Conservation (phyloP, 495 filamentous ascomycete genomes). For the Daldinia vernicosa region DNA sequence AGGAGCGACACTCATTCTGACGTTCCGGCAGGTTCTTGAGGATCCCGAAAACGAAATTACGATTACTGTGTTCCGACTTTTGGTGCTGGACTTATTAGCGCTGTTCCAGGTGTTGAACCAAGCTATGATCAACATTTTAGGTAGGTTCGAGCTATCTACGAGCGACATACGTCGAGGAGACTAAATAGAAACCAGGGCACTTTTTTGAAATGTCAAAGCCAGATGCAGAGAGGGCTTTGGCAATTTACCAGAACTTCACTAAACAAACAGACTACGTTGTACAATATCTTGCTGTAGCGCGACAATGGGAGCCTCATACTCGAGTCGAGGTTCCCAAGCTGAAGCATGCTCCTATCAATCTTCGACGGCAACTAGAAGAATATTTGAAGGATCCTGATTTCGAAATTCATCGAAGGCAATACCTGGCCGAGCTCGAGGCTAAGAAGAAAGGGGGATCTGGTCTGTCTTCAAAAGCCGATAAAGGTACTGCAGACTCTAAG, state of each 20-base stretch:
- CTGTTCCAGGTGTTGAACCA: conserved; percentile 97
- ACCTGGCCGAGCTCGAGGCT: conserved; percentile 83
- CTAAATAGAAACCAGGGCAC: conserved; percentile 68
- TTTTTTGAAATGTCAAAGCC: conserved; percentile 98
- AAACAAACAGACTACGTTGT: conserved; percentile 94
- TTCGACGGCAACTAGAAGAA: conserved; percentile 89
- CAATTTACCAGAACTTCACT: conserved; percentile 92
- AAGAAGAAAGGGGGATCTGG: conserved; percentile 68
- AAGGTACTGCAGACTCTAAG: conserved; percentile 49
- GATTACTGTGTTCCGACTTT: conserved; percentile 89
- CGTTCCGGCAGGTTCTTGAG: conserved; percentile 71
- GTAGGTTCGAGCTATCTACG: conserved; percentile 58
- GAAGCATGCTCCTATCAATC: conserved; percentile 93
- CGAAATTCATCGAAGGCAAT: conserved; percentile 91
- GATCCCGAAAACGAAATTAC: conserved; percentile 98
- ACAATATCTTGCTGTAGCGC: conserved; percentile 84
- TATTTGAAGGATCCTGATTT: conserved; percentile 97
- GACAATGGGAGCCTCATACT: conserved; percentile 90
- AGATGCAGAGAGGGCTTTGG: conserved; percentile 90
- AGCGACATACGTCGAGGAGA: background rate
- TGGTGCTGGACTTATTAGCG: conserved; percentile 88
- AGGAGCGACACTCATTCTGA: conserved; percentile 27
- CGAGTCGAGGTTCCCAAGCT: conserved; percentile 95
- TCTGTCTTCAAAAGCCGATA: conserved; percentile 49
- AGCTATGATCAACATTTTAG: conserved; percentile 95